Percentiles rank a stretch among this genome's conserved stretches.
Evolutionary conservation across 352 stramenopile genomes (phyloP).

Genomic region (Phytophthora europaea): DNA sequence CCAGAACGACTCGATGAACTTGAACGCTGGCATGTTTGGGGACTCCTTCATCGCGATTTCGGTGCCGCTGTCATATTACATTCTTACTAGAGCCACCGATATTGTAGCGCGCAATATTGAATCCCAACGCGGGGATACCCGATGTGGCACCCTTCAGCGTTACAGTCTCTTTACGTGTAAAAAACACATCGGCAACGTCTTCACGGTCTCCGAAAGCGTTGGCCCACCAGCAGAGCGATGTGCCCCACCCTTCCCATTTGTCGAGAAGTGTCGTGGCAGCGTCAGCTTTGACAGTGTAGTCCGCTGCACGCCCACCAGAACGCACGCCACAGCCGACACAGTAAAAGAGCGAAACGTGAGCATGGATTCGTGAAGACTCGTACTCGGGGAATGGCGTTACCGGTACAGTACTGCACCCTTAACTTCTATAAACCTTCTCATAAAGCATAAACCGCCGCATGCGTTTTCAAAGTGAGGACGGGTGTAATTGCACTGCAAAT

Average conservation of each 20-base stretch:
- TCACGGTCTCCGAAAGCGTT: constrained; percentile 68
- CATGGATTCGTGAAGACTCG: constrained; percentile 13
- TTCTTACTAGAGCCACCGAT: constrained; percentile 57
- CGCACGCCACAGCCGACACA: constrained; percentile 9
- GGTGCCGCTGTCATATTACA: constrained; percentile 51
- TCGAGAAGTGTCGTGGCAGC: constrained; percentile 24
- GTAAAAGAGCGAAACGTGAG: constrained; percentile 17
- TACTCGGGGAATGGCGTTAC: no score
- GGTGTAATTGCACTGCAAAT: no score
- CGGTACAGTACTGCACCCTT: no score
- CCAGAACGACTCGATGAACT: constrained; percentile 69
- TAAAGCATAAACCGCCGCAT: no score
- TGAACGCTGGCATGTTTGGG: constrained; percentile 60
- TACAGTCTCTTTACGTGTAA: constrained; percentile 55
- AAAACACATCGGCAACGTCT: constrained; percentile 65
- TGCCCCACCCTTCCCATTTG: constrained; percentile 68
- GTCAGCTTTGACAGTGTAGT: constrained; percentile 38
- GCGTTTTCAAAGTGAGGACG: no score
- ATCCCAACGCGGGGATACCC: constrained; percentile 47
- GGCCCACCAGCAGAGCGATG: constrained; percentile 72
- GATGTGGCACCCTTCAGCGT: constrained; percentile 30
- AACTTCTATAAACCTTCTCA: no score
- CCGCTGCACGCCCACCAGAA: constrained; percentile 9
- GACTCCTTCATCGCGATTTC: constrained; percentile 56
- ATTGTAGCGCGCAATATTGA: constrained; percentile 79